Evolutionary conservation across 1,284 basidiomycete genomes (phyloP), one percentile per base, ranked within the genome.

Genomic region (Tilletia setariae): DNA sequence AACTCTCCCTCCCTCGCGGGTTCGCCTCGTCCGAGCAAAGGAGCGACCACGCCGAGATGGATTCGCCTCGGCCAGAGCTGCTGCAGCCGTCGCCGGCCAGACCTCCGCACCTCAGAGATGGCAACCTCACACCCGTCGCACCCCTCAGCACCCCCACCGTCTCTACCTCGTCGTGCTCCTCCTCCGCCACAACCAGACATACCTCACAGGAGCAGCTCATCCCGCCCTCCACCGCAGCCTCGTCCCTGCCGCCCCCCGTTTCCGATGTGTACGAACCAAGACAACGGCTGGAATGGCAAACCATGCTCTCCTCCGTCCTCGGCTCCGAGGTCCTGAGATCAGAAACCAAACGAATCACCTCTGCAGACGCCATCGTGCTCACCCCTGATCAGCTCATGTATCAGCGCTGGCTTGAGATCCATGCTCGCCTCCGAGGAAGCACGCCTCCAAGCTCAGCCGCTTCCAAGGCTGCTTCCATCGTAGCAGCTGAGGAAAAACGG

Each of bases 321-420:
- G 75, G 76, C 32, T 79, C 77, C 6, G 80, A 82, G 62, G 80
- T 82, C 15, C 75, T 82, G 35, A 74, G 76, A 47, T 76, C 74
- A n/a, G 80, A 82, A 67, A 81, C 80, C 61, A 78, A 79, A 65
- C 74, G 80, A 32, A 82, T 82, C 72, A 74, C 84, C 86, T 83
- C 74, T 11, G 82, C 77, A 63, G 82, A 82, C 44, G 78, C 72
- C 62, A 79, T 75, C 43, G 78, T 71, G 67, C 74, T 70, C 49
- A 74, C 71, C 46, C 70, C 75, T 15, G 67, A 72, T 42, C 75
- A 82, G 66, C 69, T 79, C 51, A 79, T 83, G 69, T 82, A 84
- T 66, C 72, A 79, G 88, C 89, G 79, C 86, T 98, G 95, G 95
- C 86, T 95, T 73, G 92, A 91, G 68, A 88, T 98, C 61, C 89